Conservation (phyloP, 2,329 filamentous ascomycete genomes). For the Malbranchea cinnamomea region DNA sequence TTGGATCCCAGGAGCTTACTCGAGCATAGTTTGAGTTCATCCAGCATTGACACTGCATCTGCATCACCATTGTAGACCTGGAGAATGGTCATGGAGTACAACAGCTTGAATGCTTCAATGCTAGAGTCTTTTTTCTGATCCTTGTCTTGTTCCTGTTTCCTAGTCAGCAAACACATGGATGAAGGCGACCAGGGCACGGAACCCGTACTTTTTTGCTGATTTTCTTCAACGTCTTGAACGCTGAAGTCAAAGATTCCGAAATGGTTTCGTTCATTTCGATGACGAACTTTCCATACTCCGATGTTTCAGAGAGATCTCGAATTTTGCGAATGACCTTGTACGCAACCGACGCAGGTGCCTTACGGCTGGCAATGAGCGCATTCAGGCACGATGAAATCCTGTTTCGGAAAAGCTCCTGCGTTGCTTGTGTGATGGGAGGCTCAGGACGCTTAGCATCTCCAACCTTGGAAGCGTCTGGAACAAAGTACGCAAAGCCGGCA, state of each 20-base stretch:
- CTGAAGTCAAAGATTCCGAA: conserved; percentile 25
- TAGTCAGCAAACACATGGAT: not conserved
- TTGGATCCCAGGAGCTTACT: conserved; percentile 43
- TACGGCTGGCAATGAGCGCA: conserved; percentile 30
- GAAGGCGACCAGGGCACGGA: not conserved
- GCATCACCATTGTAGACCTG: conserved; percentile 83
- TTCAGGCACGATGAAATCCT: conserved; percentile 41
- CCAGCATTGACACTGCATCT: conserved; percentile 67
- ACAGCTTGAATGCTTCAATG: conserved; percentile 55
- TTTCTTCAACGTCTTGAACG: conserved; percentile 26
- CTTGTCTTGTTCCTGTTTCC: conserved; percentile 36
- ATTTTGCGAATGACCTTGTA: conserved; percentile 28
- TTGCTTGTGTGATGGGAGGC: conserved; percentile 32
- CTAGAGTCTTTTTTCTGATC: conserved; percentile 29
- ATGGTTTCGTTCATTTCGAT: conserved; percentile 35
- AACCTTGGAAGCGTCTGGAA: conserved; percentile 17
- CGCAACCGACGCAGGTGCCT: conserved; percentile 22
- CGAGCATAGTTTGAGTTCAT: conserved; percentile 66
- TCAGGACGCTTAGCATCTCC: conserved; percentile 17
- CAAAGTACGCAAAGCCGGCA: conserved; percentile 37
- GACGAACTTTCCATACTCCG: conserved; percentile 26
- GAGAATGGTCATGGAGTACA: conserved; percentile 72
- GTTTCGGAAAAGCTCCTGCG: conserved; percentile 37
- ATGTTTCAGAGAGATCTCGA: conserved; percentile 22
- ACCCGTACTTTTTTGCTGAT: conserved; percentile 21